phyloP scores from a whole-genome alignment of 2,329 filamentous ascomycete genomes.

The Talaromyces verruculosus region DNA sequence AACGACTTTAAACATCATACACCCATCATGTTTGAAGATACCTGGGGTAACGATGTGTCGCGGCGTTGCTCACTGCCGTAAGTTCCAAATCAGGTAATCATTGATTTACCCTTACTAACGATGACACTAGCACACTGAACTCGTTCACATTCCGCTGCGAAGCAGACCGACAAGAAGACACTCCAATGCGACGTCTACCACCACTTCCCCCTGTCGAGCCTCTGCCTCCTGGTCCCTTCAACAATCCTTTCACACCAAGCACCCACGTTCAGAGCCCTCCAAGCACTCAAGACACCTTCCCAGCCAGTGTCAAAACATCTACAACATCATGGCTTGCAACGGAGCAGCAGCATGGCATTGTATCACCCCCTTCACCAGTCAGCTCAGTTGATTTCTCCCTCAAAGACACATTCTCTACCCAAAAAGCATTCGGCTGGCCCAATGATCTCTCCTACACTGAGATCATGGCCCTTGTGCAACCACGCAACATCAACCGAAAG shows the following conservation, averaged over 20 bases:
- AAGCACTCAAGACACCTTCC: constrained; percentile 36
- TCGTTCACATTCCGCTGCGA: constrained; percentile 27
- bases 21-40: constrained; percentile 33
- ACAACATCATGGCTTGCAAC: constrained; percentile 28
- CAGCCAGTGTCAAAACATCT: constrained; percentile 31
- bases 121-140: constrained; percentile 26
- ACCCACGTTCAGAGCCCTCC: constrained; percentile 35
- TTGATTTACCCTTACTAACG: constrained; percentile 1
- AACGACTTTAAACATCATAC: not conserved
- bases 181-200: constrained; percentile 39
- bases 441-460: constrained; percentile 35
- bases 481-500: constrained; percentile 41
- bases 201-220: constrained; percentile 41
- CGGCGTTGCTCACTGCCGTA: constrained; percentile 40
- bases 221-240: constrained; percentile 41
- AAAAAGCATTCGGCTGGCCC: constrained; percentile 37
- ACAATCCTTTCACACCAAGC: constrained; percentile 36
- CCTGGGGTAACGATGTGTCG: constrained; percentile 31
- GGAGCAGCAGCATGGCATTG: constrained; percentile 29
- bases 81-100: constrained; percentile 23
- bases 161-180: constrained; percentile 29
- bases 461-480: constrained; percentile 38
- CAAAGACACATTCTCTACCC: constrained; percentile 35
- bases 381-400: constrained; percentile 41
- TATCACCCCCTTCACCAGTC: constrained; percentile 39